Base-by-base conservation (phyloP, 2,329 filamentous ascomycete species). In the Lachnellula arida region DNA sequence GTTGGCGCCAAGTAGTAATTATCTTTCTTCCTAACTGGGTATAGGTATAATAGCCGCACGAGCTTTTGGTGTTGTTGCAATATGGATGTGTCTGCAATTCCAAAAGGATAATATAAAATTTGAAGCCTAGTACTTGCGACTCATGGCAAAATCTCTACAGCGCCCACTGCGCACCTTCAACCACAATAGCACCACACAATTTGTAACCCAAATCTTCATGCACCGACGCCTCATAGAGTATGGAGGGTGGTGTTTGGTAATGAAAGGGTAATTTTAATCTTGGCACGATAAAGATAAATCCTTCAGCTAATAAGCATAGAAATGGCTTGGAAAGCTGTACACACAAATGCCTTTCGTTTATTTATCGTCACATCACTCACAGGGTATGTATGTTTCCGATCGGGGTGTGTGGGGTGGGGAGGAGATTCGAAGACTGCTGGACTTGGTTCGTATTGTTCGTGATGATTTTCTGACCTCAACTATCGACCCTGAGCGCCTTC, bases 161-260 rank as follows among this genome's bases (percentile, higher is more conserved):
- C 44, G 23, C 4, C 12, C n/a, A 32, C 22, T 47, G 23, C 22
- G 22, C 9, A 15, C 3, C 12, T 32, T 17, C 23, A 12, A 28
- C 44, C 19, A 23, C n/a, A 44, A 44, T 19, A 28, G 15, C 8
- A 15, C 58, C 54, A 63, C 54, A 28, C 19, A 59, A 53, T 65
- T 76, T 84, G 79, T 84, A 72, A 75, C 78, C 64, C 80, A 75
- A 73, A 75, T 79, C 80, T 84, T 78, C 82, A 86, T 85, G 80
- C 82, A 85, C 80, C 76, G 71, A 74, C 74, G 73, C 76, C 78
- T 73, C 74, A 80, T 72, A 66, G 74, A 72, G 68, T 53, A 63
- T 62, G 61, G 65, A 76, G 74, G 74, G 74, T 72, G 73, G 78
- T 84, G 82, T 82, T 86, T 86, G 82, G 82, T 86, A 85, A 85